Base-by-base conservation (phyloP, 345 rosid genomes). In the Eucalyptus erythrocorys region DNA sequence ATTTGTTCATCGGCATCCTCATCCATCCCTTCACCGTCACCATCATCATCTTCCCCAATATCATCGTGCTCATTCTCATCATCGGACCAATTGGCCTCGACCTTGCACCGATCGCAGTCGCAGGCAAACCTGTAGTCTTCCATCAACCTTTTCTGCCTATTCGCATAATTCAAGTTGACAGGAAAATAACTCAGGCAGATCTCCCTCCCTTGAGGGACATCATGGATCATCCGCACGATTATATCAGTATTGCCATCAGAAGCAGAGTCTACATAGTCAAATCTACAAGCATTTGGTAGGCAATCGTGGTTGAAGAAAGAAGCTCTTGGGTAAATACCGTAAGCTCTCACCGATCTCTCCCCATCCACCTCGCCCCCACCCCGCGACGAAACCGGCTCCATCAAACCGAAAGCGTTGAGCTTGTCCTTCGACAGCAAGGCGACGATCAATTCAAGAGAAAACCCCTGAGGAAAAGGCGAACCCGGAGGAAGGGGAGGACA, bases 231-330 rank as follows among this genome's bases (percentile, higher is more conserved):
- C 90, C 99, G 93, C 88, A 95, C 91, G 40, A 95, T 88, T 40
- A 97, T 92, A 88, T 97, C 98, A 2, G 98, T 93, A 68, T 93
- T 94, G 34, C 88, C 88, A 30, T 85, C 93, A 5, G 87, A 17
- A 53, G 80, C 92, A 48, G 93, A 81, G 91, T 96, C 99, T 6
- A 96, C 94, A 27, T 96, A 96, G 85, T 96, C 99, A 79, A 97
- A 96, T 89, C 98, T 92, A 88, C 99, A 97, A 85, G 97, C 99
- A 94, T 96, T 96, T 34, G 99, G 99, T n/a, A 97, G 97, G 91
- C 99, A 97, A 81, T 96, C 99, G 68, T 96, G 99, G 88, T 96
- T 97, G 90, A 96, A 95, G 66, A 96, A 92, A 22, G 99, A 93
- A 4, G 97, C 96, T 91, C 89, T 94, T 1, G 96, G 96, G 80